phyloP scores from a whole-genome alignment of 2,329 filamentous ascomycete genomes.

The Colletotrichum sp. region DNA sequence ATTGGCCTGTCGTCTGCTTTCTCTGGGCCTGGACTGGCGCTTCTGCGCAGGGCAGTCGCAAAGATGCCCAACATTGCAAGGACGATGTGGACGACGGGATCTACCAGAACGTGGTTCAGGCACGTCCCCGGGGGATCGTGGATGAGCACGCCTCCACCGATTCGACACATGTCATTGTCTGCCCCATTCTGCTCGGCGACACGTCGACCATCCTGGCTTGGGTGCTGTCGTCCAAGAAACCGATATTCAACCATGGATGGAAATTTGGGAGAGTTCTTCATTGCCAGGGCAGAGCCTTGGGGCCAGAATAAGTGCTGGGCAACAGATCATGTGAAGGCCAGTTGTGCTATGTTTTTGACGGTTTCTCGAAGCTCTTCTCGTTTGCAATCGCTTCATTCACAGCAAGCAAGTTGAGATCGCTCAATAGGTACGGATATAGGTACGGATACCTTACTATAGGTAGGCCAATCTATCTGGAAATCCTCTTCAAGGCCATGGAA shows the following conservation, averaged over 20 bases:
- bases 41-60: not conserved
- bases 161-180: conserved; percentile 2
- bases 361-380: not conserved
- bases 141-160: not conserved
- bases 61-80: conserved; percentile 13
- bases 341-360: not conserved
- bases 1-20: conserved; percentile 15
- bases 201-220: conserved; percentile 2
- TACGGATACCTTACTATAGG: too few species aligned
- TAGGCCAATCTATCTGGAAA: not conserved
- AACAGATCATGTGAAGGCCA: not conserved
- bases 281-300: not conserved
- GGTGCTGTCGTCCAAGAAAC: conserved; percentile 11
- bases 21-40: conserved; percentile 5
- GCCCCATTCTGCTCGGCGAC: not conserved
- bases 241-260: not conserved
- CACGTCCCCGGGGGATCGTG: not conserved
- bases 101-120: not conserved
- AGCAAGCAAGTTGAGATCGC: not conserved
- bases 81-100: not conserved
- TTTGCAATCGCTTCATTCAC: not conserved
- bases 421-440: too few species aligned
- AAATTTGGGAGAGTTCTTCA: not conserved
- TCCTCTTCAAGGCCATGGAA: not conserved
- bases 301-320: not conserved